A percentile compares a stretch with the other conserved stretches of the same genome.
These are phyloP conservation scores for Saussurea involucrata DNA, from an alignment of 129 eudicot species.

Conservation along the genomic window DNA sequence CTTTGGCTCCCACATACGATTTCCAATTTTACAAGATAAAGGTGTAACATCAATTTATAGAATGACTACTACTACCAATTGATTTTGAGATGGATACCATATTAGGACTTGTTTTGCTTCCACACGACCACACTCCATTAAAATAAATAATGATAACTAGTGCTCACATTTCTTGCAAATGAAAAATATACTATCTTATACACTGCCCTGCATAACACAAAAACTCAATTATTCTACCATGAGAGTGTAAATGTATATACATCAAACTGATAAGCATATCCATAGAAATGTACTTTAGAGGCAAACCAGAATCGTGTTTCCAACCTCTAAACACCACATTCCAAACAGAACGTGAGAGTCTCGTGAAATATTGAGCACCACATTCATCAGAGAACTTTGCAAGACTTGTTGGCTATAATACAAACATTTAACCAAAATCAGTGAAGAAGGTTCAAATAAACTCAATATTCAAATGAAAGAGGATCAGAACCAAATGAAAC, in stretches of 20 bases:
- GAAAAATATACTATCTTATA: neutral
- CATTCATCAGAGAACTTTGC: no score
- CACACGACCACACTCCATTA: neutral
- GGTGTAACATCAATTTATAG: neutral
- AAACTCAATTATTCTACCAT: neutral
- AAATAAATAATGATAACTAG: neutral
- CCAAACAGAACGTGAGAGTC: constrained; percentile 94
- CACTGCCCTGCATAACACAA: neutral
- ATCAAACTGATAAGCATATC: neutral
- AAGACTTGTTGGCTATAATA: no score
- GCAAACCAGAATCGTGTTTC: constrained; percentile 46
- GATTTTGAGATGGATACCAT: neutral
- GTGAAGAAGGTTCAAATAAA: no score
- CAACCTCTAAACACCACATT: constrained; percentile 87
- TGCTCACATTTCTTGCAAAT: neutral
- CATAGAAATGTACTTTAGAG: neutral
- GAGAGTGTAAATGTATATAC: neutral
- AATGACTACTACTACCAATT: neutral
- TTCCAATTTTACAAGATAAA: neutral
- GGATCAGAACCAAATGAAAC: no score
- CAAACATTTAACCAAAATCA: no score
- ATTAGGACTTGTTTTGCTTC: neutral
- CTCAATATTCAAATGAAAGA: no score
- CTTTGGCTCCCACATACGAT: neutral
- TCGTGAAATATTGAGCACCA: no score